Evolutionary conservation across 768 basidiomycete genomes (phyloP).

Genomic region (Gymnopilus junonius): DNA sequence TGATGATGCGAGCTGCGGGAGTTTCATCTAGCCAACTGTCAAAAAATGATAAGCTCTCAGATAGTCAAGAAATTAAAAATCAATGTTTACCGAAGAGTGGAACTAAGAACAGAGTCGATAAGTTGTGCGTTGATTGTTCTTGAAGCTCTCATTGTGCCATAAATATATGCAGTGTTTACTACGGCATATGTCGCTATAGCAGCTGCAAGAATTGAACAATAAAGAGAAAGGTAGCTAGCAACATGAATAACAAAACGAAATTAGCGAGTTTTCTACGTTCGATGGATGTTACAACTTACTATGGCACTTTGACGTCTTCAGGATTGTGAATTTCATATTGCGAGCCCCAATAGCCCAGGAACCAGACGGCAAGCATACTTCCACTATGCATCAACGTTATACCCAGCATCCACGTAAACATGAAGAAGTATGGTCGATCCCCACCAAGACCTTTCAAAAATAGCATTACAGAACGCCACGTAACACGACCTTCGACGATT

Average conservation of each 20-base stretch:
- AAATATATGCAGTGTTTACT: constrained; percentile 45
- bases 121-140: constrained; percentile 55
- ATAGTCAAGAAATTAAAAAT: not conserved
- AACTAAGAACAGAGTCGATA: constrained; percentile 55
- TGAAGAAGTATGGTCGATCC: constrained; percentile 38
- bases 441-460: constrained; percentile 44
- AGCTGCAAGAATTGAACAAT: constrained; percentile 17
- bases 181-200: constrained; percentile 33
- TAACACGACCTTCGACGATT: constrained; percentile 43
- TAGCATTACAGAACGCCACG: constrained; percentile 37
- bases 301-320: constrained; percentile 36
- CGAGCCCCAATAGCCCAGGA: constrained; percentile 49
- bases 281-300: constrained; percentile 29
- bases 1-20: constrained; percentile 13
- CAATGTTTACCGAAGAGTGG: constrained; percentile 56
- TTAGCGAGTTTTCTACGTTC: not conserved
- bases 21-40: constrained; percentile 49
- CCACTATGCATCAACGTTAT: constrained; percentile 29
- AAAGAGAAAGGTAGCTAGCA: constrained; percentile 48
- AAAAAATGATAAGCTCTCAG: not conserved
- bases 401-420: constrained; percentile 31
- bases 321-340: constrained; percentile 41
- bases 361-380: constrained; percentile 43
- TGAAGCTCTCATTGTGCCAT: constrained; percentile 57
- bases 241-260: not conserved